Percentiles rank a stretch among this genome's conserved stretches.
Evolutionary conservation across 2,329 filamentous ascomycete species (phyloP).

Genomic region (Sclerotinia nivalis): DNA sequence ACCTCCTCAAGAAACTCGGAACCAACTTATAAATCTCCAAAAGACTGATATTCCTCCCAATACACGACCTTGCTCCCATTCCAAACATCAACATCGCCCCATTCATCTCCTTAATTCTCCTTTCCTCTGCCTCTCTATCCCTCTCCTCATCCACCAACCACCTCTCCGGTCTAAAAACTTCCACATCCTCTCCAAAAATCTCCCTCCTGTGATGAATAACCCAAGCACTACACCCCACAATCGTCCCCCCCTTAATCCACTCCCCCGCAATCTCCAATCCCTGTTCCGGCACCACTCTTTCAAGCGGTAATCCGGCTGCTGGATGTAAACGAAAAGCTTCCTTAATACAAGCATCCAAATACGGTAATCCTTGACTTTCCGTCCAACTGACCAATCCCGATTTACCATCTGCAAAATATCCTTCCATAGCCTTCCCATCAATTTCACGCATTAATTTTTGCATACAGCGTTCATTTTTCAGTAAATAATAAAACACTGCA

Average conservation of each 20-base stretch:
- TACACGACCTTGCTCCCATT: slow-evolving; percentile 69
- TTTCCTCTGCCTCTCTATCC: slow-evolving; percentile 47
- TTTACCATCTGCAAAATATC: slow-evolving; percentile 52
- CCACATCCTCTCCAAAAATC: slow-evolving; percentile 68
- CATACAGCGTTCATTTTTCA: slow-evolving; percentile 61
- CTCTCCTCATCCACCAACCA: slow-evolving; percentile 54
- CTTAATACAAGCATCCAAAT: slow-evolving; percentile 76
- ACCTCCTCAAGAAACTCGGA: slow-evolving; percentile 61
- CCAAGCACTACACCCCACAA: slow-evolving; percentile 75
- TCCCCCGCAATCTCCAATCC: slow-evolving; percentile 64
- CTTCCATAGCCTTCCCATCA: slow-evolving; percentile 56
- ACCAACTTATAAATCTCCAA: slow-evolving; percentile 65
- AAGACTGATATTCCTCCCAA: slow-evolving; percentile 65
- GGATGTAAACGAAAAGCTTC: slow-evolving; percentile 78
- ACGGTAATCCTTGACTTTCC: slow-evolving; percentile 69
- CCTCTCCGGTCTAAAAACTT: slow-evolving; percentile 67
- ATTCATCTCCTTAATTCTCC: slow-evolving; percentile 65
- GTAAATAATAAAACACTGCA: slow-evolving; percentile 71
- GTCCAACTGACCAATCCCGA: slow-evolving; percentile 67
- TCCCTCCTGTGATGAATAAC: slow-evolving; percentile 68
- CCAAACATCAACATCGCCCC: slow-evolving; percentile 73
- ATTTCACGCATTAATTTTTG: slow-evolving; percentile 60
- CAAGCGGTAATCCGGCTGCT: slow-evolving; percentile 69
- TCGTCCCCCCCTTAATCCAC: slow-evolving; percentile 67
- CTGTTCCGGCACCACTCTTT: slow-evolving; percentile 67